A percentile compares a stretch with the other conserved stretches of the same genome.
Conservation (phyloP, 2,329 filamentous ascomycete genomes). For the Aureobasidium lini region DNA sequence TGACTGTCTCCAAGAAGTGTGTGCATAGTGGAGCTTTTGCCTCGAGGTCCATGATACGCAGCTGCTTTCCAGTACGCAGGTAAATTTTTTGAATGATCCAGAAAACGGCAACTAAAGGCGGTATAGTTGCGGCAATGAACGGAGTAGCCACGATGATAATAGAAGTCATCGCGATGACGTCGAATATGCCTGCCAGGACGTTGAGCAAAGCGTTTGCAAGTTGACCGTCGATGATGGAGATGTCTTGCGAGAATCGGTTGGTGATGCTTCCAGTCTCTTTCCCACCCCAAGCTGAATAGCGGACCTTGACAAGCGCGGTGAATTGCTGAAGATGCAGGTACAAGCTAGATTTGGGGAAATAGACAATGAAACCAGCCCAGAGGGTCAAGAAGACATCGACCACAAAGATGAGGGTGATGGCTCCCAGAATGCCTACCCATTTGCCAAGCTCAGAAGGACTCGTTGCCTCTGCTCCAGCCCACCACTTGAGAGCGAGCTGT, state of each 20-base stretch:
- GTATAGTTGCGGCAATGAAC: slow-evolving; percentile 34
- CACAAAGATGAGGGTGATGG: slow-evolving; percentile 2
- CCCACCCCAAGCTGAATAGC: slow-evolving; percentile 12
- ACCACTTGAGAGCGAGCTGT: slow-evolving; percentile 15
- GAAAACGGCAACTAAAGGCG: slow-evolving; percentile 24
- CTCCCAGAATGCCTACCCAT: slow-evolving; percentile 6
- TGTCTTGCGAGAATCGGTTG: slow-evolving; percentile 43
- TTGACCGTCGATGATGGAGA: slow-evolving; percentile 40
- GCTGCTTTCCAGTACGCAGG: slow-evolving; percentile 40
- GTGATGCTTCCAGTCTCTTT: slow-evolving; percentile 15
- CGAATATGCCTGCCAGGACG: slow-evolving; percentile 9
- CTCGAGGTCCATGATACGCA: slow-evolving; percentile 48
- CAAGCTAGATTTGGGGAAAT: slow-evolving; percentile 15
- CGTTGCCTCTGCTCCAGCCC: slow-evolving; percentile 28
- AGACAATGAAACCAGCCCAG: slow-evolving; percentile 6
- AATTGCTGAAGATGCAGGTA: slow-evolving; percentile 16
- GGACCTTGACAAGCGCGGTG: slow-evolving; percentile 13
- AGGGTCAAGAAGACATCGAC: neutral
- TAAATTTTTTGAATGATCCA: slow-evolving; percentile 40
- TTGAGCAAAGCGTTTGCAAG: slow-evolving; percentile 20
- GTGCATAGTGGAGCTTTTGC: slow-evolving; percentile 43
- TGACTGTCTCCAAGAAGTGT: slow-evolving; percentile 45
- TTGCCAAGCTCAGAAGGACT: neutral
- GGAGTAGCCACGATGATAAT: slow-evolving; percentile 31
- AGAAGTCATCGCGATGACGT: neutral